phyloP scores from a whole-genome alignment of 306 rosid species.

The Clitoria ternatea region DNA sequence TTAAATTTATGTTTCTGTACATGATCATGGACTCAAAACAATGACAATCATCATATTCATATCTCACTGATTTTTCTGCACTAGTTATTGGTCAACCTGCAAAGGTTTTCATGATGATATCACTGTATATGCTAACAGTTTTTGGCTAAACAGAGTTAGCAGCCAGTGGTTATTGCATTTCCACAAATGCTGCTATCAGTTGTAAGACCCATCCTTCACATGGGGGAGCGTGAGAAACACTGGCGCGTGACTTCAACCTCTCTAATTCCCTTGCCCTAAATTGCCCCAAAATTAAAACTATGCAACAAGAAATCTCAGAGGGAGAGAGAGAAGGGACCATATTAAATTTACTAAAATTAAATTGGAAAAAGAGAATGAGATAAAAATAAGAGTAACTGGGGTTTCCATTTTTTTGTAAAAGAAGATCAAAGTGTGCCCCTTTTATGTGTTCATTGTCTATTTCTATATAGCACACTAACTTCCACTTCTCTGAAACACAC shows the following conservation, averaged over 20 bases:
- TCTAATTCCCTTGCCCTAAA: constrained; percentile 31
- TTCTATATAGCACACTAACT: constrained; percentile 43
- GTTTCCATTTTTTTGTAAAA: constrained; percentile 54
- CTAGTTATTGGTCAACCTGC: constrained; percentile 27
- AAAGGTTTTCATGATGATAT: constrained; percentile 15
- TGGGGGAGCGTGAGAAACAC: constrained; percentile 25
- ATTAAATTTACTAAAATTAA: constrained; percentile 34
- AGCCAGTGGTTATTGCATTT: constrained; percentile 30
- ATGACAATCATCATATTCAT: not conserved
- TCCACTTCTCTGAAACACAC: constrained; percentile 42
- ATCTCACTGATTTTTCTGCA: not conserved
- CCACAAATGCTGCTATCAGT: constrained; percentile 21
- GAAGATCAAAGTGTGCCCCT: constrained; percentile 35
- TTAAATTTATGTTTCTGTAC: not conserved
- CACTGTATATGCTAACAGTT: constrained; percentile 12
- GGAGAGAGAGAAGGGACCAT: not conserved
- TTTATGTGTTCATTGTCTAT: constrained; percentile 36
- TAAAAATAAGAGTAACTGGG: constrained; percentile 28
- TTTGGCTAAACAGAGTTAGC: constrained; percentile 34
- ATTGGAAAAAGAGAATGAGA: constrained; percentile 36
- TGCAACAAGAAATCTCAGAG: not conserved
- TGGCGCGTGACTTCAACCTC: constrained; percentile 14
- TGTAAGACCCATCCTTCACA: constrained; percentile 23
- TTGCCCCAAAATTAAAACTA: constrained; percentile 6
- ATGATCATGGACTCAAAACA: not conserved